phyloP scores from a whole-genome alignment of 2,329 filamentous ascomycete species.

The Aspergillus fructus region DNA sequence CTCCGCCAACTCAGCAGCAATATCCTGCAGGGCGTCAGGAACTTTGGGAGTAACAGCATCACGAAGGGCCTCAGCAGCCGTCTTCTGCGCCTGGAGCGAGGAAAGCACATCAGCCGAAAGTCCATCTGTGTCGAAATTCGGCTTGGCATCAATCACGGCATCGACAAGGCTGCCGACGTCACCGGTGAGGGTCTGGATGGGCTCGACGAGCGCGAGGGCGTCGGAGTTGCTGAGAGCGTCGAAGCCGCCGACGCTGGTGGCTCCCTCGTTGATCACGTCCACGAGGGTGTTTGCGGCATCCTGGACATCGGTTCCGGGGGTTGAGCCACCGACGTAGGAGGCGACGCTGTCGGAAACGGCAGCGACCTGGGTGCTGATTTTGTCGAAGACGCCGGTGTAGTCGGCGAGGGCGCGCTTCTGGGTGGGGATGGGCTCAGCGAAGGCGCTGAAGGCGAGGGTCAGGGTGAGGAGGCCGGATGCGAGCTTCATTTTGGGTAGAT shows the following conservation, averaged over 20 bases:
- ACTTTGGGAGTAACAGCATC: conserved; percentile 13
- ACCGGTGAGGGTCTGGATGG: conserved; percentile 10
- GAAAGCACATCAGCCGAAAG: conserved; percentile 4
- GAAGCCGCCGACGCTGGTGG: conserved; percentile 1
- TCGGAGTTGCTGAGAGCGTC: conserved; percentile 5
- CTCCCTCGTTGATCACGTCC: conserved; percentile 10
- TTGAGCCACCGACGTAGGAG: conserved; percentile 9
- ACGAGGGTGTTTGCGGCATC: conserved; percentile 5
- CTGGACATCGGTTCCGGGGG: conserved; percentile 4
- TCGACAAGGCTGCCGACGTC: conserved; percentile 9
- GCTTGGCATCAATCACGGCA: conserved; percentile 10
- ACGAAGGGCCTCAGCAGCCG: conserved; percentile 1
- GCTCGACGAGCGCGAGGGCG: conserved; percentile 8
- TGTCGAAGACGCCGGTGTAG: conserved; percentile 8
- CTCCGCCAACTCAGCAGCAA: conserved; percentile 1
- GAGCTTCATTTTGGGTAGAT: conserved; percentile 13
- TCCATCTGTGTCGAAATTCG: conserved; percentile 4
- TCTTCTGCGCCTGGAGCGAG: conserved; percentile 8
- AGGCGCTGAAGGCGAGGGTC: conserved; percentile 4
- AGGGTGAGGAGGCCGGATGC: conserved; percentile 5
- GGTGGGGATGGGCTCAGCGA: conserved; percentile 14
- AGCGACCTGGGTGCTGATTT: conserved; percentile 10
- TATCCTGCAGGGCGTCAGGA: conserved; percentile 2
- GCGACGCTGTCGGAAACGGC: conserved; percentile 4
- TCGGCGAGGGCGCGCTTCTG: conserved; percentile 11